Base-by-base conservation (phyloP, 2,329 filamentous ascomycete genomes). In the Fusarium veterinarium region DNA sequence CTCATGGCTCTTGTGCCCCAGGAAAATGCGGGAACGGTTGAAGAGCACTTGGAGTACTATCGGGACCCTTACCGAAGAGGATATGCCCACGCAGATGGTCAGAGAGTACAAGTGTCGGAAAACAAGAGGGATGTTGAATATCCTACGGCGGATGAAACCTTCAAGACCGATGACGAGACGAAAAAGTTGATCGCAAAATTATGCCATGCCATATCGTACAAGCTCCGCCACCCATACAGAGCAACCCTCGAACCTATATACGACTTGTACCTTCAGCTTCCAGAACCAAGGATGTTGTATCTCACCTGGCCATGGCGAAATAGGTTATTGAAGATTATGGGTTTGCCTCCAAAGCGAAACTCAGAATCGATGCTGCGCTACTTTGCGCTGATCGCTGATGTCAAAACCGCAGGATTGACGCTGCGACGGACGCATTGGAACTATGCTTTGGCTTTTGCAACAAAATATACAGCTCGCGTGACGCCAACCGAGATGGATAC, bases 371-470 rank as follows among this genome's bases (percentile, higher is more conserved):
- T 95, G 92, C 85, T 93, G 76, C 91, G 93, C 60, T 98, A 95
- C 81, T 91, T 98, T 71, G 90, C 91, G 9, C 84, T 98, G 30
- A 86, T 98, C 23, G 91, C 95, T 71, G 95, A 99, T 76, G 92
- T 97, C 83, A 92, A 93, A 76, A 86, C 86, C 59, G 88, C 90
- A n/a, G 89, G 90, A 4, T 89, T 97, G 48, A 88, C 91, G 1
- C 84, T 98, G 61, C 88, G 86, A 2, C 84, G 83, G 9, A 83
- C 86, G 1, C 90, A 97, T 78, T 99, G 95, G 95, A 97, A 93
- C 69, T 91, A 90, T 42, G 95, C 95, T 41, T 90, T 98, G 57
- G 88, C 92, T 25, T 92, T 97, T 77, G 92, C 93, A 14, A 91
- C 92, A 41, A 91, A 92, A 63, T 94, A 93, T 75, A 90, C 71